Evolutionary conservation across 352 stramenopile species (phyloP), one percentile per base, ranked within the genome.

Genomic region (Globisporangium iwayamae): DNA sequence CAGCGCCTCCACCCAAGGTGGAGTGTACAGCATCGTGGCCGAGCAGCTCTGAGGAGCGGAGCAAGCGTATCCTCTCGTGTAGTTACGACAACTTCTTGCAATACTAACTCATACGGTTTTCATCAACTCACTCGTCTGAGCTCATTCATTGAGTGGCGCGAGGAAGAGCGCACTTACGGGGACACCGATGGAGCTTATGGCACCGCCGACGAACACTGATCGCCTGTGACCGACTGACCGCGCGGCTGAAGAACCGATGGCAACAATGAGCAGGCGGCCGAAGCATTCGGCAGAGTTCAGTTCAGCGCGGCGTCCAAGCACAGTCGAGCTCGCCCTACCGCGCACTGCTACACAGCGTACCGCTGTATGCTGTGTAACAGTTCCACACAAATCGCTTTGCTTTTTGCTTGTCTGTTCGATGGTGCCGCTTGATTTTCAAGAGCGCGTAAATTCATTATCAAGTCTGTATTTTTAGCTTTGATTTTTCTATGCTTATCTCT

Each of bases 161-260:
- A 74, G 5, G 28, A 56, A 41, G 4, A 41, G 41, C 1, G 8
- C 8, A 16, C 28, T 28, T 25, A 56, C 18, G 50, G 75, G 5
- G 16, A 75, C 45, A 14, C 39, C 71, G 22, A 70, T n/a, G 32
- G 58, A 57, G 22, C 60, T 78, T 28, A 75, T 48, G 50, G 67
- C 22, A 20, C 71, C 71, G 50, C 71, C 71, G 45, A 77, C 32
- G 14, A 77, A 63, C n/a, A 77, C 54, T 9, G 68, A 64, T 6
- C 73, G 46, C 41, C 66, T 69, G 62, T 73, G 71, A 14, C 72
- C 72, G 18, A 72, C 60, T 2, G 72, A 72, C 60, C 4, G 72
- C 72, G 62, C 73, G 63, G 32, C 32, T 36, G 32, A 36, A 36
- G 32, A 36, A 36, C 32, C 32, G 32, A 36, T 36, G 32, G 32